phyloP scores from a whole-genome alignment of 164 flowering plant species.

The Tetracentron sinense region DNA sequence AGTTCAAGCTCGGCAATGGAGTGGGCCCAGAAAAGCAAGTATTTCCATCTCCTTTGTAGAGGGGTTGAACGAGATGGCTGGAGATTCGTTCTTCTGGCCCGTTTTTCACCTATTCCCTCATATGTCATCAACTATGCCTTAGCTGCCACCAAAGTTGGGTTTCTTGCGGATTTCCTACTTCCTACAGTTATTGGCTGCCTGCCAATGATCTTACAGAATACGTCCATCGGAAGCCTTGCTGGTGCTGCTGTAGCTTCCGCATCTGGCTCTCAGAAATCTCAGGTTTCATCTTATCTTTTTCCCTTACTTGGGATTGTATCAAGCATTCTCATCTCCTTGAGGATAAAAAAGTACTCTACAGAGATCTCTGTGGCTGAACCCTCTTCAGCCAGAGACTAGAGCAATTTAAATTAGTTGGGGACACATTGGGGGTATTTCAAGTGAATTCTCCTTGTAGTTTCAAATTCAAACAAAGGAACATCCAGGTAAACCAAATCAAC shows the following conservation, averaged over 20 bases:
- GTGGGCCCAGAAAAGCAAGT: constrained; percentile 69
- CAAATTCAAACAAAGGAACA: too few relatives aligned
- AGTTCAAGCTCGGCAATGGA: constrained; percentile 68
- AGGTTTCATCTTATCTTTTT: constrained; percentile 65
- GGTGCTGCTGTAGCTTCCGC: constrained; percentile 82
- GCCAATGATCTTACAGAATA: constrained; percentile 94
- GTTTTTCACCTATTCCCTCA: constrained; percentile 94
- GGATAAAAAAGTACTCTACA: constrained; percentile 72
- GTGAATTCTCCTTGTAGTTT: too few relatives aligned
- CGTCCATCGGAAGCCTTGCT: constrained; percentile 88
- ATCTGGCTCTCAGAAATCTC: constrained; percentile 54
- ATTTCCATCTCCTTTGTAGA: constrained; percentile 59
- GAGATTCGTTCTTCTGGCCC: constrained; percentile 95
- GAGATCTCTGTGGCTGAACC: constrained; percentile 33
- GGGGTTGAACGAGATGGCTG: constrained; percentile 94
- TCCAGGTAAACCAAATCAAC: not conserved
- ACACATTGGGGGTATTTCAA: too few relatives aligned
- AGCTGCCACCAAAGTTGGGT: constrained; percentile 85
- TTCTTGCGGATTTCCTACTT: constrained; percentile 72
- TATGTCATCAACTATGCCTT: constrained; percentile 88
- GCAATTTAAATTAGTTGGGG: too few relatives aligned
- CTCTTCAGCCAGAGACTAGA: constrained; percentile 3
- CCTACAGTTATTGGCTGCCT: constrained; percentile 85
- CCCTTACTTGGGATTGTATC: constrained; percentile 78
- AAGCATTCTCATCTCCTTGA: constrained; percentile 76